Evolutionary conservation across 177 flowering plant genomes (phyloP), one percentile per base, ranked within the genome.

Genomic region (Vitis hybrid): DNA sequence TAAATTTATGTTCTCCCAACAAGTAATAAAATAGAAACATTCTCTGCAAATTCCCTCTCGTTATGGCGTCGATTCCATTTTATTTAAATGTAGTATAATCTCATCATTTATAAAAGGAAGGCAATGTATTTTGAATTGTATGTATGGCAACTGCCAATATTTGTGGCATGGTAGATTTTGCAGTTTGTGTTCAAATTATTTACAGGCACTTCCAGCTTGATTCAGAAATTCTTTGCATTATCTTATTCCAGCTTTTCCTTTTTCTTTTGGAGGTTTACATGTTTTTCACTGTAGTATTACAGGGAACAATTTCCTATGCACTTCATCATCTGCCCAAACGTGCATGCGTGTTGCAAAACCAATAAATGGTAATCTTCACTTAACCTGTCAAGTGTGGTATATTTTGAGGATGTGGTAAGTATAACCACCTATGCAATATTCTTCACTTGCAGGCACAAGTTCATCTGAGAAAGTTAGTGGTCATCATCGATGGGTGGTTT

Each of bases 221-320:
- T 55, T 12, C 27, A 54, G 9, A 3, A 24, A 20, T 53, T 15
- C 11, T 13, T 30, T 30, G 32, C 32, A 30, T 30, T 56, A 11
- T 41, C 12, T 1, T 6, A 32, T 15, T 71, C 54, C 18, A 14
- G 17, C 48, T 6, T 41, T 27, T 24, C 32, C 54, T 62, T 61
- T 11, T 20, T 63, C 58, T 18, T 73, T 66, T 73, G 59, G 73
- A 35, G 48, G 10, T 53, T 41, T 69, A 51, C 53, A 64, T 71
- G 48, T 67, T 49, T 55, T 11, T 9, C 55, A 11, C 46, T 84
- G 71, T 70, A 94, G 98, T 80, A 73, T 94, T 74, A 79, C 90
- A 73, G 98, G 98, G 72, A 92, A 94, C 76, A 77, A 48, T 53
- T 86, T 88, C 73, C 91, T 94, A 27, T 94, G 97, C 76, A 64